Evolutionary conservation across 768 basidiomycete species (phyloP).

Genomic region (Galerina sulciceps): DNA sequence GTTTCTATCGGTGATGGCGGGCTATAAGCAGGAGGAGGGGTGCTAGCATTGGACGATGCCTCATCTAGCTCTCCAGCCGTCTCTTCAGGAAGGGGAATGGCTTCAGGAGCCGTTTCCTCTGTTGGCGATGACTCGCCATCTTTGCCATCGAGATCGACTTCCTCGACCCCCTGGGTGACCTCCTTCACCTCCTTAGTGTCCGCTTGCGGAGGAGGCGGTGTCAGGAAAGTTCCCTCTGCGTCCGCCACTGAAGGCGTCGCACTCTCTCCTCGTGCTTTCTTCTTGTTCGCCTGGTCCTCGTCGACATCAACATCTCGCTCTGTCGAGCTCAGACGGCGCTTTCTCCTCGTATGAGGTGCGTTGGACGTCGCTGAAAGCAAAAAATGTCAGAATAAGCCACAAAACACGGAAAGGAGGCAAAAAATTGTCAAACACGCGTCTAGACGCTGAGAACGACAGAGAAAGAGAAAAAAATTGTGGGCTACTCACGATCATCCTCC

Average conservation of each 20-base stretch:
- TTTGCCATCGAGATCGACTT: conserved; percentile 64
- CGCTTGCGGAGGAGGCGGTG: conserved; percentile 30
- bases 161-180: conserved; percentile 71
- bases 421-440: conserved; percentile 22
- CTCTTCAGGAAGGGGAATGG: conserved; percentile 44
- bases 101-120: conserved; percentile 45
- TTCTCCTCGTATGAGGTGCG: conserved; percentile 69
- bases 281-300: conserved; percentile 42
- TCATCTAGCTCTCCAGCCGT: conserved; percentile 42
- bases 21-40: conserved; percentile 18
- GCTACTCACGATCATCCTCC: conserved; percentile 72
- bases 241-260: conserved; percentile 34
- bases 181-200: conserved; percentile 65
- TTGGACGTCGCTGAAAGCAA: conserved; percentile 66
- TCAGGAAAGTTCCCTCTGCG: conserved; percentile 17
- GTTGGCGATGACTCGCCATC: conserved; percentile 54
- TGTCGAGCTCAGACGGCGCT: conserved; percentile 63
- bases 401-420: conserved; percentile 16
- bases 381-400: background rate
- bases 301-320: conserved; percentile 47
- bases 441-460: background rate
- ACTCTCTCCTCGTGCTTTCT: conserved; percentile 50
- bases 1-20: no score
- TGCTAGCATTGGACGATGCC: conserved; percentile 19
- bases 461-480: conserved; percentile 1